Evolutionary conservation across 345 rosid species (phyloP), one percentile per base, ranked within the genome.

Genomic region (Noccaea bulbosa): DNA sequence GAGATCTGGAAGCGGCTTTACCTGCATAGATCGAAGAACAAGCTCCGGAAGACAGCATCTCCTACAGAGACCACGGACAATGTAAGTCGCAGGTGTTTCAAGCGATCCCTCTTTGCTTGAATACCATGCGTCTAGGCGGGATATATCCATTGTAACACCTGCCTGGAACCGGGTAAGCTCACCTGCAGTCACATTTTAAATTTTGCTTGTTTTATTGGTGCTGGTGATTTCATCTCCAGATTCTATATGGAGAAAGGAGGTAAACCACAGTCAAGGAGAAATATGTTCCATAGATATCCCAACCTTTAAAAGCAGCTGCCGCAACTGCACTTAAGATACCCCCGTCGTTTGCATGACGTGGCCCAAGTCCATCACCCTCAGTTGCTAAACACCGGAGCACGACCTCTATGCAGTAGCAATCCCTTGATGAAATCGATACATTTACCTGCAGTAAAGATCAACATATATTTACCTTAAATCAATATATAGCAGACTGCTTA

Each of bases 291-390:
- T 22, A 50, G 9, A 54, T 10, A 65, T 76, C 58, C 76, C 58
- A 56, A 93, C 97, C 97, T 84, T 91, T 91, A 82, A 94, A 91
- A 71, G 95, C 99, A 68, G 95, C 90, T 35, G 96, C 96, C 74
- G 93, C 78, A 43, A 94, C 86, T 57, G 87, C 68, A 77, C 88
- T 90, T 51, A 94, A 85, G 39, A 94, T 51, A 54, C 99, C 99
- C 37, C 99, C 99, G 61, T 88, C 93, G 63, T 78, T 82, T 10
- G 76, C 79, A 61, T 78, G 67, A 45, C 82, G 85, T 57, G 76
- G 71, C 70, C 97, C 97, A 64, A 85, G 82, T 49, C 99, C 97
- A 67, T 94, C 99, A 73, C 96, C 95, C 76, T 86, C 88, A 14
- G 79, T 84, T 41, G 99, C 99, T 83, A 85, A 75, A 83, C 97